Evolutionary conservation across 2,329 filamentous ascomycete genomes (phyloP).

Genomic region (Sporothrix pseudoabietina): DNA sequence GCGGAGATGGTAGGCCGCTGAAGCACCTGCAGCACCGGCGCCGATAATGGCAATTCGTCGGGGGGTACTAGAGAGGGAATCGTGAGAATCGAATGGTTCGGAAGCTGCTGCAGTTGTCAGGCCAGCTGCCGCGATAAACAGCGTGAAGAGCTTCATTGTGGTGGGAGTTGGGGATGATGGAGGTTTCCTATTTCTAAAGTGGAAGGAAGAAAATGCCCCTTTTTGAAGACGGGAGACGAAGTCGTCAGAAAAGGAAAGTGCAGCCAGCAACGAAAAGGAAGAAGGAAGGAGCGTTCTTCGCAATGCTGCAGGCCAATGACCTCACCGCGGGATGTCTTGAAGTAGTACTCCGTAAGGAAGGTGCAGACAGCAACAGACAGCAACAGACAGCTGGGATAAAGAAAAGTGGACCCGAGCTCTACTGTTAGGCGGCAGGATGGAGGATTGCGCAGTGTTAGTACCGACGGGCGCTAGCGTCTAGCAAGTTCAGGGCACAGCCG

Average conservation of each 20-base stretch:
- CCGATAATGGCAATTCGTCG: slow-evolving; percentile 48
- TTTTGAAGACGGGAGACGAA: neutral
- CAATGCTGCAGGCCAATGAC: slow-evolving; percentile 5
- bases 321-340: neutral
- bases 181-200: neutral
- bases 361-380: neutral
- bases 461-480: neutral
- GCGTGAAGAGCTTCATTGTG: neutral
- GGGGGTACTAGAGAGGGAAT: neutral
- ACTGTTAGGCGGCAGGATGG: neutral
- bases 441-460: neutral
- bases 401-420: neutral
- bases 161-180: neutral
- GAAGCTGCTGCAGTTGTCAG: neutral
- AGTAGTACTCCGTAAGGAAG: neutral
- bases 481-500: neutral
- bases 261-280: neutral
- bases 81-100: neutral
- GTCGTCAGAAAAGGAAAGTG: neutral
- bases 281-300: neutral
- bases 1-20: slow-evolving; percentile 78
- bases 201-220: neutral
- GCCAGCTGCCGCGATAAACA: neutral
- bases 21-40: slow-evolving; percentile 85
- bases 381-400: neutral